Evolutionary conservation across 805 yeast genomes (phyloP).

Genomic region (Candida argentea): DNA sequence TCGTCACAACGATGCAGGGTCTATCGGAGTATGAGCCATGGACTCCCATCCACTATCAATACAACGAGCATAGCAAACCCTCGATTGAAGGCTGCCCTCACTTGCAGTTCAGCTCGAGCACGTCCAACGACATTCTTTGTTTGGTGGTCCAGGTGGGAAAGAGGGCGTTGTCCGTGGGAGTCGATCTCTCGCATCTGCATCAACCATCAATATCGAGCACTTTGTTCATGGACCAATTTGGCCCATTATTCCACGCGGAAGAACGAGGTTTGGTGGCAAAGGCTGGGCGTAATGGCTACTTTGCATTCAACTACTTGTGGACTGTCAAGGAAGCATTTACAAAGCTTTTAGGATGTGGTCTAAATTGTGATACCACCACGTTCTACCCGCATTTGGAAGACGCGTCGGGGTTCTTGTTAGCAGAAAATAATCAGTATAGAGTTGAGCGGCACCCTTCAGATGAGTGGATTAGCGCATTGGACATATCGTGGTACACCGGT

Average conservation of each 20-base stretch:
- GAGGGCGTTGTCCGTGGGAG: slow-evolving; percentile 17
- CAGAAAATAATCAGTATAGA: too few species aligned
- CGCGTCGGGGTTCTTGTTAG: too few species aligned
- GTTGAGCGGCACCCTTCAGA: too few species aligned
- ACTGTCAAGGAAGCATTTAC: slow-evolving; percentile 72
- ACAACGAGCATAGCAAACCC: slow-evolving; percentile 51
- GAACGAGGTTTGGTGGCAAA: slow-evolving; percentile 1
- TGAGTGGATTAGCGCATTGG: too few species aligned
- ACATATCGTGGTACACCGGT: too few species aligned
- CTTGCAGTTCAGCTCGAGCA: slow-evolving; percentile 47
- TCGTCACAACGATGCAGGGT: slow-evolving; percentile 8
- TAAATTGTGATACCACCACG: slow-evolving; percentile 10
- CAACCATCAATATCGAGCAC: slow-evolving; percentile 15
- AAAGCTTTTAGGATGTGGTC: slow-evolving; percentile 56
- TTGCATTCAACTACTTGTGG: slow-evolving; percentile 54
- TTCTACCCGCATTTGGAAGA: too few species aligned
- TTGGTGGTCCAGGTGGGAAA: slow-evolving; percentile 28
- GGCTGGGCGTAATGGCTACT: not conserved
- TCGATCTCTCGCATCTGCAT: slow-evolving; percentile 28
- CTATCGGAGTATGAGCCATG: slow-evolving; percentile 10
- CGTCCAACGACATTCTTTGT: slow-evolving; percentile 42
- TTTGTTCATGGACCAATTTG: slow-evolving; percentile 24
- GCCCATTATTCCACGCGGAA: slow-evolving; percentile 2
- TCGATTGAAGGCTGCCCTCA: slow-evolving; percentile 11
- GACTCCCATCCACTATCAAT: slow-evolving; percentile 15